These are phyloP conservation scores for Pugionium cornutum DNA, from an alignment of 345 rosid genomes.

Conservation along the genomic window DNA sequence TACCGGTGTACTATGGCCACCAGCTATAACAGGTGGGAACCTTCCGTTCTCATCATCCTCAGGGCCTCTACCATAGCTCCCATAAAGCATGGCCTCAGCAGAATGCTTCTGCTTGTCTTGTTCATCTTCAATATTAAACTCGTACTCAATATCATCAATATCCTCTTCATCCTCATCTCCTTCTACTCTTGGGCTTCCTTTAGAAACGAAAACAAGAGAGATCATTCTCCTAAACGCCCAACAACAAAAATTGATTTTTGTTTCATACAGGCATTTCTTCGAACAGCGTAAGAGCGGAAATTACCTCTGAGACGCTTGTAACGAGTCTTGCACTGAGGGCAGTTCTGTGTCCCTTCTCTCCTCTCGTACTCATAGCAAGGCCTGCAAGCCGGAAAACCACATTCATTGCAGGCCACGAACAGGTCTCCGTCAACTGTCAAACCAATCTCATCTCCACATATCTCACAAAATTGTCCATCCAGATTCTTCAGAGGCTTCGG, in stretches of 20 bases:
- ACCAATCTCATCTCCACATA: slow-evolving; percentile 85
- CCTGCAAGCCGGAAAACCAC: slow-evolving; percentile 91
- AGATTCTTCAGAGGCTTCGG: slow-evolving; percentile 82
- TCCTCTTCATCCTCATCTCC: slow-evolving; percentile 99
- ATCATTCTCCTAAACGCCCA: not conserved
- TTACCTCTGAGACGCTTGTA: slow-evolving; percentile 94
- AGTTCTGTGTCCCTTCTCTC: slow-evolving; percentile 83
- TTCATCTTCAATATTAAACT: slow-evolving; percentile 83
- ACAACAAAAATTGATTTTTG: not conserved
- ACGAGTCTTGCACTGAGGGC: slow-evolving; percentile 95
- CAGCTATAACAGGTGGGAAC: slow-evolving; percentile 65
- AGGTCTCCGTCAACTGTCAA: slow-evolving; percentile 87
- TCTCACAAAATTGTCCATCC: slow-evolving; percentile 95
- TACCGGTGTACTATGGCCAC: slow-evolving; percentile 74
- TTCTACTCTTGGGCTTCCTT: slow-evolving; percentile 88
- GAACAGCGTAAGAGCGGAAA: slow-evolving; percentile 16
- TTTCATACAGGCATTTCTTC: slow-evolving; percentile 25
- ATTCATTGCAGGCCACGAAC: slow-evolving; percentile 96
- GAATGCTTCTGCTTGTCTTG: slow-evolving; percentile 62
- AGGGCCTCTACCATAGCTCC: slow-evolving; percentile 93
- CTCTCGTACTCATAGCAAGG: slow-evolving; percentile 98
- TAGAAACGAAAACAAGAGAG: not conserved
- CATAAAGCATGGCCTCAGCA: slow-evolving; percentile 88
- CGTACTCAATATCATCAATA: slow-evolving; percentile 87
- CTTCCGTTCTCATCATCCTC: slow-evolving; percentile 77